Base-by-base conservation (phyloP, 805 yeast genomes). In the Tanozyma kutaoensis region DNA sequence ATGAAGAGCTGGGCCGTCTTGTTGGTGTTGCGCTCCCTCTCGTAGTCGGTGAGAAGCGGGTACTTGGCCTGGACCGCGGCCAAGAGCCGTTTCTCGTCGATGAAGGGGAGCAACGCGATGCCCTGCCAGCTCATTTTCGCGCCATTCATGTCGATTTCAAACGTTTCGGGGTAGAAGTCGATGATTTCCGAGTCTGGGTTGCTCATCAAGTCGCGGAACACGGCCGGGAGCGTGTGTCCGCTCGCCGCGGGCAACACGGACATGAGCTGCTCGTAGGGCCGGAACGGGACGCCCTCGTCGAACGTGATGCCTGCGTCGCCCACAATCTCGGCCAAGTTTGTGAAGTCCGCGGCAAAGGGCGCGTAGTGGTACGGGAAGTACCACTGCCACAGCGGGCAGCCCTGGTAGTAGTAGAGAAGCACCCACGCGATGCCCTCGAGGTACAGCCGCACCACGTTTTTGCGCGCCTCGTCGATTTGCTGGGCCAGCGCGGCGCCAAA, bases 311-410 rank as follows among this genome's bases (percentile, higher is more conserved):
- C 58, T 16, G 52, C 48, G 8, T 53, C 56, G 1, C 57, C 52
- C 4, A 59, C 47, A 11, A 74, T 45, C 6, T 62, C 68, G 8
- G 49, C 46, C 23, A 78, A 44, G 25, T 72, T 69, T 2, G 50
- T 59, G 42, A 91, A 80, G 49, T 91, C 99, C 5, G 76, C 67
- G 0, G 96, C 97, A 62, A 91, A 86, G 14, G 99, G 99, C 0
- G 98, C 97, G 55, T 91, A 93, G 46, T 91, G 97, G 48, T 76
- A 88, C 0, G 97, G 98, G 43, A 77, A 91, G 50, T 72, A 91
- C 98, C 98, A 91, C 29, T 76, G 76, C 99, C 99, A 91, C 0
- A 97, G 88, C 0, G 95, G 94, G 55, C 97, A 88, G 2, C 96
- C 97, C 52, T 91, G 97, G 50, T 82, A 88, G 54, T 91, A 91